phyloP scores from a whole-genome alignment of 2,329 filamentous ascomycete species.

The Metarhizium guizhouense region DNA sequence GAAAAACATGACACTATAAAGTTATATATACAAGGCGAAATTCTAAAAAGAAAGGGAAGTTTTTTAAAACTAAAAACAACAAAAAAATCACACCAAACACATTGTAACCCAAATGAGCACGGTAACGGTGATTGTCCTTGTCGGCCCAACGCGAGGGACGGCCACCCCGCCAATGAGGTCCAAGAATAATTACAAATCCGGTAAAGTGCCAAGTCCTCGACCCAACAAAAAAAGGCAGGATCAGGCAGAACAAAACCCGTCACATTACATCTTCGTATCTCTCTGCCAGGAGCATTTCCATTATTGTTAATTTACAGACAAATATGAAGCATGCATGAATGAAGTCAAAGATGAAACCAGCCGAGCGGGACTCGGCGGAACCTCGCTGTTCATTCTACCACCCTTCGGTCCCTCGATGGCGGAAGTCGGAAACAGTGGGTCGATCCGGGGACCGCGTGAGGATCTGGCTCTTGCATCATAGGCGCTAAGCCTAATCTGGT shows the following conservation, averaged over 20 bases:
- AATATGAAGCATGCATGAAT: not conserved
- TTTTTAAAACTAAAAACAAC: too few species aligned
- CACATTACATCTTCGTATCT: too few species aligned
- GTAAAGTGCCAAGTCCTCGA: not conserved
- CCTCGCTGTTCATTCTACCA: not conserved
- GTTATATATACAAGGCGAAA: too few species aligned
- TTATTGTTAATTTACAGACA: too few species aligned
- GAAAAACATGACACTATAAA: too few species aligned
- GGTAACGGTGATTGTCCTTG: too few species aligned
- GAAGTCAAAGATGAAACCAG: not conserved
- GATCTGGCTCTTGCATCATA: slow-evolving; percentile 16
- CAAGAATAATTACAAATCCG: not conserved
- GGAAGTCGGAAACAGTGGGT: slow-evolving; percentile 9
- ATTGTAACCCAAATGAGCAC: too few species aligned
- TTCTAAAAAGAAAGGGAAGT: too few species aligned
- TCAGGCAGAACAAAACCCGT: not conserved
- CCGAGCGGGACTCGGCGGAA: slow-evolving; percentile 6
- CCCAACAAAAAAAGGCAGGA: not conserved
- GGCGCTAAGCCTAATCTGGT: slow-evolving; percentile 21
- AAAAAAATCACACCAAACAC: too few species aligned
- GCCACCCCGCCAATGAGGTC: slow-evolving; percentile 1
- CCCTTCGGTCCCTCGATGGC: slow-evolving; percentile 1
- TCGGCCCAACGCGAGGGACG: too few species aligned
- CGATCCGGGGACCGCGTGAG: slow-evolving; percentile 8
- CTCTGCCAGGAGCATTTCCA: too few species aligned